Evolutionary conservation across 129 eudicot species (phyloP).

Genomic region (Glebionis coronaria): DNA sequence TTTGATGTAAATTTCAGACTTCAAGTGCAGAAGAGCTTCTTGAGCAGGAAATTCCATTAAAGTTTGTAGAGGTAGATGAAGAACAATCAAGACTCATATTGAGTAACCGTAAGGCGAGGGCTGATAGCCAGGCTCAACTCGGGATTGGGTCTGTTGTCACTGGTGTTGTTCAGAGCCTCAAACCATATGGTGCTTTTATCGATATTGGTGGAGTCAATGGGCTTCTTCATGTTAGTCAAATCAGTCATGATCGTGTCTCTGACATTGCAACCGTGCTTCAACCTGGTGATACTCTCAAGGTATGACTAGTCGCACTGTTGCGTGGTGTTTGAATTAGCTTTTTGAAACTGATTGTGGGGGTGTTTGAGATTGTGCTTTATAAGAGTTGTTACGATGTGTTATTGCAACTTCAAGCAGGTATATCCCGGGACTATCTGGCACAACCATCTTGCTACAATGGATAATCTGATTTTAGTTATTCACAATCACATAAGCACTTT

Average conservation of each 20-base stretch:
- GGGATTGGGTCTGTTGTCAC: slow-evolving; percentile 87
- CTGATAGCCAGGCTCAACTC: slow-evolving; percentile 91
- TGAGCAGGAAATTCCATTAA: slow-evolving; percentile 67
- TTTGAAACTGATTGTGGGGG: not conserved
- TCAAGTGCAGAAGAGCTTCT: slow-evolving; percentile 73
- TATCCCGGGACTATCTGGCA: no score
- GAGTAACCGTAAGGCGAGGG: slow-evolving; percentile 93
- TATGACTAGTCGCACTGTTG: slow-evolving; percentile 4
- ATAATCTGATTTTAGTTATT: no score
- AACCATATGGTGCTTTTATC: slow-evolving; percentile 97
- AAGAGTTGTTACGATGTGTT: no score
- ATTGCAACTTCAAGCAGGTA: no score
- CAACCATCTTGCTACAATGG: no score
- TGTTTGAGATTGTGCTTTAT: no score
- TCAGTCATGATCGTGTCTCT: slow-evolving; percentile 92
- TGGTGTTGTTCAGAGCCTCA: slow-evolving; percentile 88
- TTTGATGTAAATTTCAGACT: not conserved
- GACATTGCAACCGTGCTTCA: slow-evolving; percentile 88
- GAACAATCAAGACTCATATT: slow-evolving; percentile 81
- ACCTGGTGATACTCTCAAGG: slow-evolving; percentile 95
- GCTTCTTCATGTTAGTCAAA: slow-evolving; percentile 95
- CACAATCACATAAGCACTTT: no score
- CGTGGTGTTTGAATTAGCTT: not conserved
- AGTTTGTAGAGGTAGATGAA: slow-evolving; percentile 94
- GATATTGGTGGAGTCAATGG: slow-evolving; percentile 88